phyloP scores from a whole-genome alignment of 2,329 filamentous ascomycete genomes.

The Penicillium nordicum region DNA sequence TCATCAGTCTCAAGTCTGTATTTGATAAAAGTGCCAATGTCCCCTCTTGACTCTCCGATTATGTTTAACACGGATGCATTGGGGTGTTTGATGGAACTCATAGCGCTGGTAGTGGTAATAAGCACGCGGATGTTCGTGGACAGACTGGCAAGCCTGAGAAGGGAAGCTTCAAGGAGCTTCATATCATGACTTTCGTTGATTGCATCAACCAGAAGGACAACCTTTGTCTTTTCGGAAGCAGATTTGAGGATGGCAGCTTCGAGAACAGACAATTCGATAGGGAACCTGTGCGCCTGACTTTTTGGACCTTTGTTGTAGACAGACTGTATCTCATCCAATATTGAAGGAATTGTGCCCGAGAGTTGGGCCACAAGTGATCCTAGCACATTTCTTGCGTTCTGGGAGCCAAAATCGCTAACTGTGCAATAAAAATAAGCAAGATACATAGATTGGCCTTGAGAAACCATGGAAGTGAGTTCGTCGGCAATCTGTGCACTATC shows the following conservation, averaged over 20 bases:
- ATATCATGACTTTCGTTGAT: slow-evolving; percentile 19
- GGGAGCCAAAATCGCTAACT: slow-evolving; percentile 16
- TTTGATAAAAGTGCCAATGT: slow-evolving; percentile 15
- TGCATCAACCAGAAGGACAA: slow-evolving; percentile 18
- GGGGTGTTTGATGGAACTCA: not conserved
- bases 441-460: slow-evolving; percentile 1
- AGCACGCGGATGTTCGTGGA: slow-evolving; percentile 16
- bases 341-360: slow-evolving; percentile 5
- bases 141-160: slow-evolving; percentile 10
- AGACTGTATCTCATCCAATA: slow-evolving; percentile 11
- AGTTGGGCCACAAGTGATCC: slow-evolving; percentile 21
- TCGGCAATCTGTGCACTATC: slow-evolving; percentile 17
- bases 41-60: slow-evolving; percentile 10
- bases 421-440: slow-evolving; percentile 22
- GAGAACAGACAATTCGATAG: slow-evolving; percentile 11
- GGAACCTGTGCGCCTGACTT: slow-evolving; percentile 13
- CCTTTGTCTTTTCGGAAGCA: slow-evolving; percentile 1
- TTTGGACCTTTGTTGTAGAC: slow-evolving; percentile 12
- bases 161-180: slow-evolving; percentile 9
- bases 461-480: slow-evolving; percentile 9
- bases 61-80: slow-evolving; percentile 6
- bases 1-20: slow-evolving; percentile 12
- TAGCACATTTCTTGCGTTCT: slow-evolving; percentile 11
- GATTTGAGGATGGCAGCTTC: slow-evolving; percentile 16
- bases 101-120: slow-evolving; percentile 13